Percentiles rank a stretch among this genome's conserved stretches.
These are phyloP conservation scores for Eucalyptus shirleyi DNA, from an alignment of 345 rosid genomes.

Conservation along the genomic window DNA sequence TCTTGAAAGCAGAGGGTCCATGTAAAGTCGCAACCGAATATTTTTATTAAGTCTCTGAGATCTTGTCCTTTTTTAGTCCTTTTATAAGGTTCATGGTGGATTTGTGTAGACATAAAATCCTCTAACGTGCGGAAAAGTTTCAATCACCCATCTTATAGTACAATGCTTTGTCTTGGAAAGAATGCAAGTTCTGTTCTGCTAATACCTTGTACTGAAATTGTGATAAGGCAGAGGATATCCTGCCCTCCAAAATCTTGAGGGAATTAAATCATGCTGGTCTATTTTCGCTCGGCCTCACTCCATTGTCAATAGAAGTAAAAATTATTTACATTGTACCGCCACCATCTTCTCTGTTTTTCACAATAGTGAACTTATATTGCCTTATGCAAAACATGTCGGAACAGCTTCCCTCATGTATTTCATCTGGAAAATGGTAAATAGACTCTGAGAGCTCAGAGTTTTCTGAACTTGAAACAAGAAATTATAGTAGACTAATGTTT, in stretches of 20 bases:
- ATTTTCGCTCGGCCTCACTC: neutral
- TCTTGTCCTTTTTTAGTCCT: neutral
- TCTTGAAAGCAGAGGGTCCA: neutral
- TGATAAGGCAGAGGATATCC: neutral
- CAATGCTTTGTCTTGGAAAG: neutral
- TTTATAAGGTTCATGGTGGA: neutral
- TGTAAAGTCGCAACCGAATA: neutral
- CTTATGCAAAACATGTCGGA: neutral
- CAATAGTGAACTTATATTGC: neutral
- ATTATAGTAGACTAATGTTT: neutral
- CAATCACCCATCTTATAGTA: neutral
- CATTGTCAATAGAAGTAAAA: neutral
- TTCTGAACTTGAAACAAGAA: neutral
- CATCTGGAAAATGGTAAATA: neutral
- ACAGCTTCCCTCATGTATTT: neutral
- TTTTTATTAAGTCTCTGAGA: neutral
- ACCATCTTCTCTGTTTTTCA: neutral
- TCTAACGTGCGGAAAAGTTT: neutral
- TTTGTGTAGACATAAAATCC: no score
- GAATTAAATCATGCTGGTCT: neutral
- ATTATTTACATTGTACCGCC: neutral
- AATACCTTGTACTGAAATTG: neutral
- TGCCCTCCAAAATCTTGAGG: neutral
- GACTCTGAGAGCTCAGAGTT: neutral
- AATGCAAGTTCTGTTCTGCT: neutral